Evolutionary conservation across 2,329 filamentous ascomycete genomes (phyloP).

Genomic region (Talaromyces sp.): DNA sequence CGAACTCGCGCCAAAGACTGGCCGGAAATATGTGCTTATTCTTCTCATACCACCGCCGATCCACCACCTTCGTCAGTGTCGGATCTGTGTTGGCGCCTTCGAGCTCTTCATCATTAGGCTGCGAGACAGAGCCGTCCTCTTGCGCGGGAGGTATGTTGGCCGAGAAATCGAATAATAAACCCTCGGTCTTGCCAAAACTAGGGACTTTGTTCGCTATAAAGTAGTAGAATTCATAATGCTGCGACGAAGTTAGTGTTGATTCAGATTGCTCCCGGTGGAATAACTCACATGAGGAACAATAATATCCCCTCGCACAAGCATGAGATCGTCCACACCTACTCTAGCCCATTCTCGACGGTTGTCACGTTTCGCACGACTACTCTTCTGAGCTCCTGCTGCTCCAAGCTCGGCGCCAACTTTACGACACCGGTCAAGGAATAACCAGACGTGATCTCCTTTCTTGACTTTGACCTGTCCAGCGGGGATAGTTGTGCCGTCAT

Average conservation of each 20-base stretch:
- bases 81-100: conserved; percentile 80
- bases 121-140: conserved; percentile 41
- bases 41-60: conserved; percentile 92
- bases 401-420: conserved; percentile 84
- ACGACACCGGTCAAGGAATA: conserved; percentile 86
- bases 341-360: conserved; percentile 82
- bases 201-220: conserved; percentile 74
- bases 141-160: conserved; percentile 36
- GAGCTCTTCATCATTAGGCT: conserved; percentile 51
- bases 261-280: neutral
- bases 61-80: conserved; percentile 84
- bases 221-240: conserved; percentile 98
- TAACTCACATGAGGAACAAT: conserved; percentile 85
- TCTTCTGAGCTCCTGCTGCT: conserved; percentile 60
- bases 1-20: conserved; percentile 93
- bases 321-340: conserved; percentile 90
- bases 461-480: conserved; percentile 81
- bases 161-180: conserved; percentile 75
- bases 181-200: conserved; percentile 70
- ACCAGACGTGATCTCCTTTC: conserved; percentile 90
- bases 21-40: conserved; percentile 99
- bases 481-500: conserved; percentile 86
- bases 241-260: conserved; percentile 18
- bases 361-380: conserved; percentile 50
- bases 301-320: conserved; percentile 84